phyloP scores from a whole-genome alignment of 2,329 filamentous ascomycete species.

The Venturia nashicola region DNA sequence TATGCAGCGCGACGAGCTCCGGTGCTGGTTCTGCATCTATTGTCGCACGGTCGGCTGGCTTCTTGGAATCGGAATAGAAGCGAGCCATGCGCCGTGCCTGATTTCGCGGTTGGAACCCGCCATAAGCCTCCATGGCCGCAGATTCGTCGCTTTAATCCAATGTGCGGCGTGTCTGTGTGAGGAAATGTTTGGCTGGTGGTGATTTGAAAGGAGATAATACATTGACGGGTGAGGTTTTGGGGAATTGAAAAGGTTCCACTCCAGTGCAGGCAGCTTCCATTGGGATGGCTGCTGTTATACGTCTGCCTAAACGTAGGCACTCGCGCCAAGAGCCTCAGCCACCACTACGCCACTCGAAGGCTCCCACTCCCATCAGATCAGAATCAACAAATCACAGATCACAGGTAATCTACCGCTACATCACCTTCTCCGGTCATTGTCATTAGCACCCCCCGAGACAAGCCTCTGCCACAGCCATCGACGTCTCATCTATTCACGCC shows the following conservation, averaged over 20 bases:
- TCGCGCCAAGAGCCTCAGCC: too few species aligned
- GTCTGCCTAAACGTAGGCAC: neutral
- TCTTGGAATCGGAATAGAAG: constrained; percentile 72
- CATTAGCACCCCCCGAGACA: too few species aligned
- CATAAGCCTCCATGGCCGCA: neutral
- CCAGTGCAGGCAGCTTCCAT: too few species aligned
- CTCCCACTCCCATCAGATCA: too few species aligned
- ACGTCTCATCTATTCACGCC: too few species aligned
- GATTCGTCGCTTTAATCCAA: neutral
- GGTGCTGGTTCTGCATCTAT: constrained; percentile 45
- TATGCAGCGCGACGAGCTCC: constrained; percentile 59
- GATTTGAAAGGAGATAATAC: neutral
- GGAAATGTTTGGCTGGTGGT: neutral
- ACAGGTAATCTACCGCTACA: too few species aligned
- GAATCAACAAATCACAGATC: too few species aligned
- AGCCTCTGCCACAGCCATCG: too few species aligned
- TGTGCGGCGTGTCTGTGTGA: neutral
- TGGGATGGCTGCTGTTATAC: neutral
- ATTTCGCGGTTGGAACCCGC: neutral
- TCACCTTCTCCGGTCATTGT: too few species aligned
- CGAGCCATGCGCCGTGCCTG: constrained; percentile 45
- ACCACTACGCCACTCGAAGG: too few species aligned
- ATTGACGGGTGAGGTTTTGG: neutral
- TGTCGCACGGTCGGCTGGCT: constrained; percentile 59
- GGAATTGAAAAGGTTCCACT: neutral